Base-by-base conservation (phyloP, 768 basidiomycete species). In the Suillus subluteus region DNA sequence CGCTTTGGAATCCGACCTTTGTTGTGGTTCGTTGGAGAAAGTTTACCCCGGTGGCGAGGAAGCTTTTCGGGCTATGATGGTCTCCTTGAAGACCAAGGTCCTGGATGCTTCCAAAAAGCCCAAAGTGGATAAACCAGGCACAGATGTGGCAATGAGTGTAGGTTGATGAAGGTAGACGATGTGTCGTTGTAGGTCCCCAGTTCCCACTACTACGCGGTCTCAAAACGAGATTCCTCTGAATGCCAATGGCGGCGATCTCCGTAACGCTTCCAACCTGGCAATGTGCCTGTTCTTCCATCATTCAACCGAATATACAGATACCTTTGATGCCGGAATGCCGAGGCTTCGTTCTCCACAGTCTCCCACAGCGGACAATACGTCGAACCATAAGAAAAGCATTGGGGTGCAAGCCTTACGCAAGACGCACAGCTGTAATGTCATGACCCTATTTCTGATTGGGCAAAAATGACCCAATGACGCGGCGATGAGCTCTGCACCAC, bases 1-100 rank as follows among this genome's bases (percentile, higher is more conserved):
- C 64, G 93, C 94, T 3, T 84, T 96, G 23, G 92, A 95, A 62
- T 76, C 80, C 37, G 80, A 71, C 63, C 66, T 72, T n/a, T 71
- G 72, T 21, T 78, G 77, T 64, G 68, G 72, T 30, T 72, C 78
- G 32, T 75, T 76, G 75, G 75, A 78, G 58, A 79, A 70, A 63
- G 71, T 70, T 46, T 79, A 72, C 68, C 76, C 78, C 48, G 78
- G 78, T 21, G 77, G 77, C 50, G 74, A 75, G 67, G 75, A 75
- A 46, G 77, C 73, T 13, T 78, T 79, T 65, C 72, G 65, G 66
- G 70, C 62, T 64, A 78, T 76, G 78, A 76, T 79, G 77, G 68
- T 62, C 32, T 72, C 73, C 46, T 48, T 78, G 64, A 78, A 78
- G 66, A 71, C 43, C 69, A 78, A 73, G 66, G 40, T 61, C 30